These are phyloP conservation scores for Nitzschia sp. DNA, from an alignment of 108 stramenopile species.

Conservation along the genomic window DNA sequence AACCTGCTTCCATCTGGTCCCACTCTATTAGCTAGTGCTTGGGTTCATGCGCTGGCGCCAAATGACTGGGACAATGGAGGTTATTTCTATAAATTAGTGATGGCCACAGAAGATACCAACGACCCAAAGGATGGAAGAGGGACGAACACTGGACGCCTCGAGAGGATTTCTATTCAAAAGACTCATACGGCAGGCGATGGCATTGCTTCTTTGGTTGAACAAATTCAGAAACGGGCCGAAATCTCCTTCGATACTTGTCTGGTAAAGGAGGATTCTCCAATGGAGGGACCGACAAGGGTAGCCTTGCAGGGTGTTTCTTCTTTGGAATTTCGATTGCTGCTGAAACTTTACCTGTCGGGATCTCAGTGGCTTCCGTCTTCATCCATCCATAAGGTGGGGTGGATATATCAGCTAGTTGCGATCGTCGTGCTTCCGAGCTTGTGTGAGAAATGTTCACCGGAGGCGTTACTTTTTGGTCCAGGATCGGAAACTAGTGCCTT, in stretches of 20 bases:
- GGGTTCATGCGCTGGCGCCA: constrained; percentile 44
- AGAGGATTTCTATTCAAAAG: background rate
- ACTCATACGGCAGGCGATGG: no score
- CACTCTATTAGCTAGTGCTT: constrained; percentile 12
- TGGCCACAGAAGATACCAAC: background rate
- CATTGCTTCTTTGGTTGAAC: background rate
- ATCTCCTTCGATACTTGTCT: background rate
- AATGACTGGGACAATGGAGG: constrained; percentile 43
- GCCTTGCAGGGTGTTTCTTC: background rate
- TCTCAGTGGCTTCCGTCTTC: background rate
- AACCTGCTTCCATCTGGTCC: background rate
- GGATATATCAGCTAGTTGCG: constrained; percentile 31
- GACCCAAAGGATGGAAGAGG: no score
- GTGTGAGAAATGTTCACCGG: constrained; percentile 64
- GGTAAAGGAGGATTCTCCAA: no score
- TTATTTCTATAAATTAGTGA: constrained; percentile 14
- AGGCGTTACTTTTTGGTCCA: constrained; percentile 36
- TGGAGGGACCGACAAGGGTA: background rate
- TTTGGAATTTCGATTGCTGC: constrained; percentile 27
- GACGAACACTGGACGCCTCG: background rate
- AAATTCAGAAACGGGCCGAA: background rate
- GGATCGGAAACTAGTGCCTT: background rate
- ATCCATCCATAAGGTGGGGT: background rate
- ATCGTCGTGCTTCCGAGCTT: constrained; percentile 55
- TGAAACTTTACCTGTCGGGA: constrained; percentile 20